Percentiles rank a stretch among this genome's conserved stretches.
Conservation (phyloP, 2,329 filamentous ascomycete species). For the Macrophomina tecta region DNA sequence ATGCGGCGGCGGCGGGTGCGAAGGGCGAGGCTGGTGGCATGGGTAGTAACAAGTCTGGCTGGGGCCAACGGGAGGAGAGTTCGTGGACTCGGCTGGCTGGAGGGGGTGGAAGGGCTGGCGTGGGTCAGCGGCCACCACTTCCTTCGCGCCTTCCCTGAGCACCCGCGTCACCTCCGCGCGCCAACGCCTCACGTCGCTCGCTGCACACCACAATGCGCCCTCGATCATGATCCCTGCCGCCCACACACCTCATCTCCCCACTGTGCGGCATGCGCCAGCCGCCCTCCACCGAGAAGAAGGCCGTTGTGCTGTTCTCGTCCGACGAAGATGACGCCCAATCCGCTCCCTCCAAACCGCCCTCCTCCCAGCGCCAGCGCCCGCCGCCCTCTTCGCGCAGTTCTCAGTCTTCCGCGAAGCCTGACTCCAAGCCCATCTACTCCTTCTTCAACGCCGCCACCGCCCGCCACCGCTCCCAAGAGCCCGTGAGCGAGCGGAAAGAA, state of each 20-base stretch:
- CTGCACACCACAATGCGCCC: conserved; percentile 19
- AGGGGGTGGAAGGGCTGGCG: neutral
- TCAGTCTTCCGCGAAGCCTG: conserved; percentile 44
- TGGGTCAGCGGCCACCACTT: conserved; percentile 5
- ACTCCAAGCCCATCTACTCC: conserved; percentile 51
- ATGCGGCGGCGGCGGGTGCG: neutral
- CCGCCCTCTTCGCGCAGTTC: conserved; percentile 31
- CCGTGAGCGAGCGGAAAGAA: conserved; percentile 48
- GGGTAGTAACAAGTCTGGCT: neutral
- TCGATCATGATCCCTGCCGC: conserved; percentile 40
- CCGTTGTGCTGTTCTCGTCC: conserved; percentile 41
- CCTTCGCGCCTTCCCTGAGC: neutral
- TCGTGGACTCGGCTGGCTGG: conserved; percentile 20
- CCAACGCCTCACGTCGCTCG: conserved; percentile 31
- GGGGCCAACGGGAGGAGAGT: conserved; percentile 2
- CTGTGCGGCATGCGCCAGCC: conserved; percentile 43
- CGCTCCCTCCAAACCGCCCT: conserved; percentile 32
- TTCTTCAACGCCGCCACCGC: conserved; percentile 56
- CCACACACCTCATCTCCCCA: conserved; percentile 28
- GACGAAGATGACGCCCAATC: conserved; percentile 38
- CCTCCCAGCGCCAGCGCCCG: neutral
- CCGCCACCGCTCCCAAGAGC: conserved; percentile 43
- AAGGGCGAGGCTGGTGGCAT: neutral
- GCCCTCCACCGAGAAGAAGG: conserved; percentile 45
- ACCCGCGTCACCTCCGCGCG: conserved; percentile 4